Conservation (phyloP, 2,329 filamentous ascomycete species). For the Ciborinia camelliae region DNA sequence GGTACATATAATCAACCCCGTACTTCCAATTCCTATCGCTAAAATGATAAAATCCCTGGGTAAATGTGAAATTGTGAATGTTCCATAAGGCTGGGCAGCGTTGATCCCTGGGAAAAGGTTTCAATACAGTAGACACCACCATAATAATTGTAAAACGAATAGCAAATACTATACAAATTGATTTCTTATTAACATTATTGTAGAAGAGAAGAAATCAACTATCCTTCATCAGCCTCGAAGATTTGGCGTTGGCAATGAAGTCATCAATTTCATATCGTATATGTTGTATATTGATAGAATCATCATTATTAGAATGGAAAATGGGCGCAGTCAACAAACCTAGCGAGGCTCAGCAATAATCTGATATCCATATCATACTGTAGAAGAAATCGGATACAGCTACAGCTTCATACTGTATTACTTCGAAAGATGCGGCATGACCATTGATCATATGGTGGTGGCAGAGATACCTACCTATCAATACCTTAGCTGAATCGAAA, state of each 20-base stretch:
- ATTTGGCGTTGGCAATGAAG: not conserved
- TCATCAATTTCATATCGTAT: not conserved
- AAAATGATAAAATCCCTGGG: too few relatives aligned
- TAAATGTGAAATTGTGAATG: not conserved
- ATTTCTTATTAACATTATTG: not conserved
- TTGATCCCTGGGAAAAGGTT: not conserved
- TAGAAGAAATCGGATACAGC: not conserved
- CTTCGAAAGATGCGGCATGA: conserved; percentile 11
- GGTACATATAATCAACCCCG: too few relatives aligned
- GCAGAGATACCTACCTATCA: not conserved
- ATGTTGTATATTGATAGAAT: too few relatives aligned
- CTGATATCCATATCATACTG: too few relatives aligned
- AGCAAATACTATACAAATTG: not conserved
- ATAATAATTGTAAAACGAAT: not conserved
- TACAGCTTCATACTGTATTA: not conserved
- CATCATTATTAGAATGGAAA: not conserved
- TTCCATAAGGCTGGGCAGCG: conserved; percentile 3
- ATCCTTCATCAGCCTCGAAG: not conserved
- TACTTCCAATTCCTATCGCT: too few relatives aligned
- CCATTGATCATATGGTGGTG: not conserved
- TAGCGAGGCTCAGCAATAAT: conserved; percentile 14
- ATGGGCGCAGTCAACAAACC: conserved; percentile 2
- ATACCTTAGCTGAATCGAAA: not conserved
- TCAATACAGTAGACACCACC: not conserved
- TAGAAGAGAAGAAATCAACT: not conserved